A percentile compares a stretch with the other conserved stretches of the same genome.
These are phyloP conservation scores for Calcarisporium arbuscula DNA, from an alignment of 2,329 filamentous ascomycete genomes.

Conservation along the genomic window DNA sequence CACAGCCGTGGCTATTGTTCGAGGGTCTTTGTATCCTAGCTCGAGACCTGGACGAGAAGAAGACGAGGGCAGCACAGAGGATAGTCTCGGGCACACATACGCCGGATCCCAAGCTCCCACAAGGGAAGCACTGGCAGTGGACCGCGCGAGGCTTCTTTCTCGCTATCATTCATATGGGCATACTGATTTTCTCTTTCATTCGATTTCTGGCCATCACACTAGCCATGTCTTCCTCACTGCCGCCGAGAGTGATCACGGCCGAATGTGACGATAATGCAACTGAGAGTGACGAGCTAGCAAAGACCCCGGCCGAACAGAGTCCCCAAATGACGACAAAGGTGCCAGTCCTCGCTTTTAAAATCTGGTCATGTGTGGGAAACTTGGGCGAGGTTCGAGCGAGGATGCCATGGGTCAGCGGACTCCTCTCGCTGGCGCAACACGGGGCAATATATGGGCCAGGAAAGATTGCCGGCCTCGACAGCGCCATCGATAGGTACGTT, in stretches of 20 bases:
- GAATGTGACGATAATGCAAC: conserved; percentile 8
- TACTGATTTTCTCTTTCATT: conserved; percentile 53
- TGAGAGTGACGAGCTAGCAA: conserved; percentile 3
- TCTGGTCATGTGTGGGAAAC: conserved; percentile 69
- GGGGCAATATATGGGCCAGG: conserved; percentile 68
- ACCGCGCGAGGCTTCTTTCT: conserved; percentile 46
- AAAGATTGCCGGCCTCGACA: conserved; percentile 65
- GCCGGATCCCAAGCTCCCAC: conserved; percentile 1
- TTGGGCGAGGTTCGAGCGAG: conserved; percentile 67
- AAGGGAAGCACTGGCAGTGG: conserved; percentile 21
- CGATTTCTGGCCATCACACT: conserved; percentile 61
- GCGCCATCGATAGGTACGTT: conserved; percentile 90
- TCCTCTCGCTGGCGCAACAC: conserved; percentile 70
- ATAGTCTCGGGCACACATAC: conserved; percentile 10
- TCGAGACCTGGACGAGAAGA: conserved; percentile 29
- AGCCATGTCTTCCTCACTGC: conserved; percentile 60
- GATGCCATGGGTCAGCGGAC: conserved; percentile 86
- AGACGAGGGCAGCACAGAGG: conserved; percentile 12
- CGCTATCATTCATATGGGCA: conserved; percentile 47
- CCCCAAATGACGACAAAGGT: conserved; percentile 40
- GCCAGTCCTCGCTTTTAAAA: conserved; percentile 68
- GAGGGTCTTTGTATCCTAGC: conserved; percentile 71
- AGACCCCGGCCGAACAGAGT: background rate
- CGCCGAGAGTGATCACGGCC: conserved; percentile 36
- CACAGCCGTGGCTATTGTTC: conserved; percentile 85